Conservation (phyloP, 1,284 basidiomycete genomes). For the Cutaneotrichosporon cyanovorans region DNA sequence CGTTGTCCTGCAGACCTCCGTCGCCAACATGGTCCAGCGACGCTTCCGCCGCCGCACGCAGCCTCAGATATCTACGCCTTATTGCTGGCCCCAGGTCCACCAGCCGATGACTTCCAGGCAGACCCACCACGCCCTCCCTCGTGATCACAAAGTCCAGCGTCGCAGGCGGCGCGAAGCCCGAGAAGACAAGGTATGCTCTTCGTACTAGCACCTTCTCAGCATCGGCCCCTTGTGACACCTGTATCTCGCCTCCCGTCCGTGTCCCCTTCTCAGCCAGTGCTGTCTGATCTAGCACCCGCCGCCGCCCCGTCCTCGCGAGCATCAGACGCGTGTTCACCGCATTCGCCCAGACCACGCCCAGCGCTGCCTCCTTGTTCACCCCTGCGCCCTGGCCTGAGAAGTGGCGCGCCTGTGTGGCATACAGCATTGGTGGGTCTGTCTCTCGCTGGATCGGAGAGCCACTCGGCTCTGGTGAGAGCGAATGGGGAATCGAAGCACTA, state of each 20-base stretch:
- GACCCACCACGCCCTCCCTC: conserved; percentile 51
- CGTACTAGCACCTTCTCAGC: conserved; percentile 39
- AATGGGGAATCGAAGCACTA: neutral
- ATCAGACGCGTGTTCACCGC: conserved; percentile 75
- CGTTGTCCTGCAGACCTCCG: no score
- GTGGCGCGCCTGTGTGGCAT: conserved; percentile 65
- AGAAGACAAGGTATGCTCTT: conserved; percentile 60
- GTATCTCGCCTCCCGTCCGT: neutral
- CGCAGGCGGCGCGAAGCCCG: conserved; percentile 53
- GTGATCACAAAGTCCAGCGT: conserved; percentile 68
- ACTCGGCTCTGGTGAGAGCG: no score
- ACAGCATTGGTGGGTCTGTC: conserved; percentile 48
- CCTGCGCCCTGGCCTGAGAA: conserved; percentile 58
- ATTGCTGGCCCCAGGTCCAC: conserved; percentile 19
- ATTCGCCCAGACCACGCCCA: conserved; percentile 87
- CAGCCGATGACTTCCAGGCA: conserved; percentile 19
- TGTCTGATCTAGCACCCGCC: conserved; percentile 51
- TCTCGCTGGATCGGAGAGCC: conserved; percentile 4
- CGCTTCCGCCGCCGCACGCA: conserved; percentile 3
- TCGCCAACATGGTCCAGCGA: no score
- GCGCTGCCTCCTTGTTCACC: conserved; percentile 63
- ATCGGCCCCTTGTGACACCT: neutral
- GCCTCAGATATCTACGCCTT: conserved; percentile 7
- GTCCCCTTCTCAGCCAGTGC: conserved; percentile 12
- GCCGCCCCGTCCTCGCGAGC: conserved; percentile 65